Percentiles rank a stretch among this genome's conserved stretches.
Evolutionary conservation across 345 rosid species (phyloP).

Genomic region (Cardiospermum halicacabum): DNA sequence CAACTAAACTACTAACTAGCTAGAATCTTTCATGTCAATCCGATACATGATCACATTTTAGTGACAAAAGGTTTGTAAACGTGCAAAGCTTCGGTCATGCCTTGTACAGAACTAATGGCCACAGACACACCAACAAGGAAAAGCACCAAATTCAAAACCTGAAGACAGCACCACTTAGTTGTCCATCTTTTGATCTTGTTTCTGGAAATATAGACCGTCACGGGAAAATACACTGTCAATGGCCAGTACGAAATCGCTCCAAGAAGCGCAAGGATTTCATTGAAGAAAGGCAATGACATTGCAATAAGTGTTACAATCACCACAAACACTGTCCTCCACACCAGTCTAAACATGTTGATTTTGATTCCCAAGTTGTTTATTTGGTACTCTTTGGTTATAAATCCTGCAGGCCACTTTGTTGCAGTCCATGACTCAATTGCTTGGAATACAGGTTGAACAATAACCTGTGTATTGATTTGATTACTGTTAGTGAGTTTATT

Average conservation of each 20-base stretch:
- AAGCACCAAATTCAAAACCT: constrained; percentile 15
- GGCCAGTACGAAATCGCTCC: constrained; percentile 27
- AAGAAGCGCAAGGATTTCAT: constrained; percentile 23
- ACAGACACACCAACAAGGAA: constrained; percentile 18
- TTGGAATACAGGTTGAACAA: constrained; percentile 19
- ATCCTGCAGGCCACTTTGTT: not conserved
- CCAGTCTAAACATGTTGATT: no score
- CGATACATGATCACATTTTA: not conserved
- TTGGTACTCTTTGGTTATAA: no score
- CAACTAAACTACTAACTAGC: not conserved
- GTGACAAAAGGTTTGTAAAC: constrained; percentile 9
- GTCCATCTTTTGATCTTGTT: constrained; percentile 13
- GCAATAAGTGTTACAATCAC: constrained; percentile 15
- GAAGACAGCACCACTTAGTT: constrained; percentile 12
- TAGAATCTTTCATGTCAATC: not conserved
- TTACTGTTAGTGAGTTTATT: no score
- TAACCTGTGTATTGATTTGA: no score
- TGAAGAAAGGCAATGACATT: constrained; percentile 28
- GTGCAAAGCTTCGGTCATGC: constrained; percentile 9
- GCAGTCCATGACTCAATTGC: constrained; percentile 22
- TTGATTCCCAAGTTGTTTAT: no score
- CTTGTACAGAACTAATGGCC: constrained; percentile 19
- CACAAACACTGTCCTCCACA: no score
- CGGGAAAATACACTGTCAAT: constrained; percentile 22
- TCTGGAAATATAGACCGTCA: constrained; percentile 25